phyloP scores from a whole-genome alignment of 2,329 filamentous ascomycete genomes.

The Parastagonospora avenae region DNA sequence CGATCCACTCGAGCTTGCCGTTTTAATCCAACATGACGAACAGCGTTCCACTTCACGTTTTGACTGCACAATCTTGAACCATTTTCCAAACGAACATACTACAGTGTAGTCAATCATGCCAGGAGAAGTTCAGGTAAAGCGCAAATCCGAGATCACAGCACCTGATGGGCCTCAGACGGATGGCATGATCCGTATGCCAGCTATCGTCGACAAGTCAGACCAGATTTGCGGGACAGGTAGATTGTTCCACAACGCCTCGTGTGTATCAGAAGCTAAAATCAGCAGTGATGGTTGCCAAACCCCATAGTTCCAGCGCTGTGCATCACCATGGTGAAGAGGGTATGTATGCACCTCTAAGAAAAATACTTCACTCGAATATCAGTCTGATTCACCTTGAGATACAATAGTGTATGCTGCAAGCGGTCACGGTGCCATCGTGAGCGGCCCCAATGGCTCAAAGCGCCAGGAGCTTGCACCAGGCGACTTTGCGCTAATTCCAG shows the following conservation, averaged over 20 bases:
- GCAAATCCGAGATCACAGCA: constrained; percentile 34
- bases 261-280: constrained; percentile 1
- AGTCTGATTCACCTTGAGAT: constrained; percentile 52
- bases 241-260: constrained; percentile 21
- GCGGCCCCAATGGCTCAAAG: constrained; percentile 58
- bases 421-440: constrained; percentile 66
- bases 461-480: constrained; percentile 64
- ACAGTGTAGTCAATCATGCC: constrained; percentile 3
- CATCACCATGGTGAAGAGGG: constrained; percentile 74
- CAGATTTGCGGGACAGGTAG: constrained; percentile 70
- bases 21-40: neutral
- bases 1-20: constrained; percentile 6
- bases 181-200: constrained; percentile 58
- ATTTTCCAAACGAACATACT: no score
- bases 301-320: constrained; percentile 65
- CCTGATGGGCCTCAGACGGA: constrained; percentile 54
- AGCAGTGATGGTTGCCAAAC: constrained; percentile 66
- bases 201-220: constrained; percentile 68
- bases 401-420: constrained; percentile 70
- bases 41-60: neutral
- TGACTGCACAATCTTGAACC: neutral
- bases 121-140: constrained; percentile 36
- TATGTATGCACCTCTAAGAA: constrained; percentile 37
- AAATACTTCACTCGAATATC: neutral
- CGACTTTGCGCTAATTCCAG: constrained; percentile 73